A percentile compares a stretch with the other conserved stretches of the same genome.
phyloP scores from a whole-genome alignment of 2,329 filamentous ascomycete species.

The Lecanosticta acicola region DNA sequence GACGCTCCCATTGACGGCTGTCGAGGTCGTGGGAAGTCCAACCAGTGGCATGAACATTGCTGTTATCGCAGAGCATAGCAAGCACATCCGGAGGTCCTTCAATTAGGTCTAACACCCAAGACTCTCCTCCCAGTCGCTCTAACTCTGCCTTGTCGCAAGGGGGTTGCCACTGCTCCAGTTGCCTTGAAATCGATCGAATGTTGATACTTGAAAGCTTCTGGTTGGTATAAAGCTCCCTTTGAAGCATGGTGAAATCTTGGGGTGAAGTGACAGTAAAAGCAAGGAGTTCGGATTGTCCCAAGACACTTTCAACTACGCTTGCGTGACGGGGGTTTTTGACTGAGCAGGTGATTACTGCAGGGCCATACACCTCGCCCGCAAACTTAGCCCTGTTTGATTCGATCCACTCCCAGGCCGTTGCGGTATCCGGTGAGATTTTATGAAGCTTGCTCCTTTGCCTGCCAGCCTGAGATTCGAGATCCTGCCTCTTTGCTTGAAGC shows the following conservation, averaged over 20 bases:
- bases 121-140: conserved; percentile 60
- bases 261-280: conserved; percentile 69
- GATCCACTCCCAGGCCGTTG: conserved; percentile 75
- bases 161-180: conserved; percentile 51
- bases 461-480: conserved; percentile 67
- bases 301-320: conserved; percentile 53
- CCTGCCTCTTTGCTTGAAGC: conserved; percentile 48
- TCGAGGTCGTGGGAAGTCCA: conserved; percentile 59
- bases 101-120: conserved; percentile 72
- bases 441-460: conserved; percentile 65
- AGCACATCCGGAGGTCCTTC: conserved; percentile 77
- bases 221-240: conserved; percentile 56
- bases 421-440: conserved; percentile 57
- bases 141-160: conserved; percentile 55
- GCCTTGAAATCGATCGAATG: conserved; percentile 57
- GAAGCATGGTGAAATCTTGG: conserved; percentile 69
- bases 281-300: conserved; percentile 50
- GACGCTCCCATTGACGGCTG: conserved; percentile 61
- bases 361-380: conserved; percentile 71
- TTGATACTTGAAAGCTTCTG: conserved; percentile 65
- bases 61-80: conserved; percentile 77
- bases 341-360: conserved; percentile 73
- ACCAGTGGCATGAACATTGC: conserved; percentile 62
- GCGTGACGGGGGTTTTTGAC: conserved; percentile 67
- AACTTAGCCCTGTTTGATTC: conserved; percentile 64